These are phyloP conservation scores for Teratosphaeriaceae sp. DNA, from an alignment of 2,329 filamentous ascomycete species.

Conservation along the genomic window DNA sequence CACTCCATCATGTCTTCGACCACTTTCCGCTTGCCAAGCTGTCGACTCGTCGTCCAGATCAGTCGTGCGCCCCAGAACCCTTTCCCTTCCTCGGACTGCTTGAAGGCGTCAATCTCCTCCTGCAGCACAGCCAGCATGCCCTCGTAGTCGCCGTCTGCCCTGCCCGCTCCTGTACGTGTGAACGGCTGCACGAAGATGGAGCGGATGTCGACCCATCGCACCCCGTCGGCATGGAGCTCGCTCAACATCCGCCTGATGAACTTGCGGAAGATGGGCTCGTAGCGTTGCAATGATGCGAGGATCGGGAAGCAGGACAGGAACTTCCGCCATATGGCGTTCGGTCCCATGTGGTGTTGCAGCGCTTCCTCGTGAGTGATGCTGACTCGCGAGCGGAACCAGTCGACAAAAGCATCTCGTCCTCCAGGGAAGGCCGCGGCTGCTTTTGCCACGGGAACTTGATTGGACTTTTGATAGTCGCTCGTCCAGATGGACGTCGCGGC, in stretches of 20 bases:
- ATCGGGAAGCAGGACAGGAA: slow-evolving; percentile 69
- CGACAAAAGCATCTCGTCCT: slow-evolving; percentile 63
- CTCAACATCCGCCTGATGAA: slow-evolving; percentile 67
- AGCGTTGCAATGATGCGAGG: slow-evolving; percentile 69
- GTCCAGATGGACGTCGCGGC: slow-evolving; percentile 56
- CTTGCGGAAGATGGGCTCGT: slow-evolving; percentile 79
- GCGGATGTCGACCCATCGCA: slow-evolving; percentile 78
- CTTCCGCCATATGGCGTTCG: slow-evolving; percentile 78
- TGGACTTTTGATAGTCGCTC: slow-evolving; percentile 52
- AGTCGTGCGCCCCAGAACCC: slow-evolving; percentile 78
- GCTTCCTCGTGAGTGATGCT: slow-evolving; percentile 67
- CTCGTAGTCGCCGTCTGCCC: slow-evolving; percentile 59
- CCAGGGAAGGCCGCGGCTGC: slow-evolving; percentile 73
- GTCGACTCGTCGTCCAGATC: slow-evolving; percentile 75
- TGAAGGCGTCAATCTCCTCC: slow-evolving; percentile 73
- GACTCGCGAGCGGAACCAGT: slow-evolving; percentile 69
- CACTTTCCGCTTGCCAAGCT: slow-evolving; percentile 56
- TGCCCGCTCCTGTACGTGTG: slow-evolving; percentile 56
- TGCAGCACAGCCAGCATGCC: slow-evolving; percentile 66
- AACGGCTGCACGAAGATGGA: slow-evolving; percentile 68
- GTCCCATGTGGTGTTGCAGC: slow-evolving; percentile 72
- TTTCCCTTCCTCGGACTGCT: slow-evolving; percentile 60
- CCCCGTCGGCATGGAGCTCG: slow-evolving; percentile 69
- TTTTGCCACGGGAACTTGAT: slow-evolving; percentile 50
- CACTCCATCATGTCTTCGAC: slow-evolving; percentile 78